Percentiles rank a stretch among this genome's conserved stretches.
Conservation (phyloP, 495 filamentous ascomycete genomes). For the Cercophora sp. region DNA sequence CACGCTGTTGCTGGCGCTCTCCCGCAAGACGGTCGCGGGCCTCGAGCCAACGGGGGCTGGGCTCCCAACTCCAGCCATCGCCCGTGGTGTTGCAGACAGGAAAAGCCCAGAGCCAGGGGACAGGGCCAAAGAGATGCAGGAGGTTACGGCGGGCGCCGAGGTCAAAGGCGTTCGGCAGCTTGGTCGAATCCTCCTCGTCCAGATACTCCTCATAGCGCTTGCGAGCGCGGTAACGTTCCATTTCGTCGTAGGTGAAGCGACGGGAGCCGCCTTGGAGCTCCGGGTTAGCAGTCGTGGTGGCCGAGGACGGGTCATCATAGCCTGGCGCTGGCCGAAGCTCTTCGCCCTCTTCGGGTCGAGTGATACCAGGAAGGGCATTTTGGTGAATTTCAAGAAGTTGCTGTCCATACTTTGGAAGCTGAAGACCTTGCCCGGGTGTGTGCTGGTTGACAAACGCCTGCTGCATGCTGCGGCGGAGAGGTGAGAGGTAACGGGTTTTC, state of each 20-base stretch:
- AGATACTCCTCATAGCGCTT: conserved; percentile 85
- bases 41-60: conserved; percentile 66
- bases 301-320: conserved; percentile 14
- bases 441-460: conserved; percentile 53
- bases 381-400: conserved; percentile 78
- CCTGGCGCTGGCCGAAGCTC: conserved; percentile 31
- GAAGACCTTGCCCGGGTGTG: conserved; percentile 40
- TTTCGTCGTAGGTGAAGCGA: conserved; percentile 60
- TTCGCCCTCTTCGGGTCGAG: conserved; percentile 75
- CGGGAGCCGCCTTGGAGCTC: conserved; percentile 46
- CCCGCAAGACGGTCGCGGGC: conserved; percentile 57
- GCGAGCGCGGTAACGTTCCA: conserved; percentile 62
- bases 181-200: conserved; percentile 78
- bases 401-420: conserved; percentile 63
- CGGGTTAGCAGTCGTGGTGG: conserved; percentile 31
- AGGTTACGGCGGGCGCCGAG: conserved; percentile 78
- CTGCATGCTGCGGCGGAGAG: conserved; percentile 65
- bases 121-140: conserved; percentile 73
- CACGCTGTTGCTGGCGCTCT: conserved; percentile 56
- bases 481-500: conserved; percentile 86
- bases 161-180: conserved; percentile 89
- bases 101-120: conserved; percentile 67
- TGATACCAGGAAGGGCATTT: conserved; percentile 76
- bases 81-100: conserved; percentile 80
- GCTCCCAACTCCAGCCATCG: conserved; percentile 95